Evolutionary conservation across 2,329 filamentous ascomycete species (phyloP), one percentile per base, ranked within the genome.

Genomic region (Anisogramma anomala): DNA sequence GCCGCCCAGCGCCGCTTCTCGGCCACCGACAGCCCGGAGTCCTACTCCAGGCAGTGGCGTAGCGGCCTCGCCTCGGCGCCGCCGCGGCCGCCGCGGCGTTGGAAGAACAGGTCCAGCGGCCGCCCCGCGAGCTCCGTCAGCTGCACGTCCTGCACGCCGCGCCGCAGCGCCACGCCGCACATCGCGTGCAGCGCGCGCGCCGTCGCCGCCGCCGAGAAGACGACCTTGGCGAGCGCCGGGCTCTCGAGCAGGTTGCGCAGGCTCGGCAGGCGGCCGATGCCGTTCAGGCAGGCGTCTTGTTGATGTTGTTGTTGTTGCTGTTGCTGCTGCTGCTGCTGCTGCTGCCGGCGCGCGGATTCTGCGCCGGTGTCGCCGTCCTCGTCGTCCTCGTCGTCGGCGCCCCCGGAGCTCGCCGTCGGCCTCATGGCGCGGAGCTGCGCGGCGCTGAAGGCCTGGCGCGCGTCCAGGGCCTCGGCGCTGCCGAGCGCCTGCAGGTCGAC

Each of bases 1-100:
- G 36, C 6, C 39, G 26, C 35, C 33, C 25, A 26, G 14, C 39
- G 19, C 26, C 36, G 19, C 26, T 41, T 41, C 39, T 41, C 10
- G 7, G 31, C 13, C 33, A 41, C 11, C 20, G 22, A 31, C 19
- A 41, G 39, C 19, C 27, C 20, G 5, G 39, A 41, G 26, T 41
- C 39, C 39, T 41, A 41, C 32, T 41, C 39, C n/a, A 36, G 14
- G 27, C 39, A 41, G 6, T 17, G 9, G 11, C 39, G 39, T 7
- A 41, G 33, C 13, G 15, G n/a, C 10, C 39, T 31, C 17, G 18
- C 26, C 5, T 19, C 15, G 19, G 9, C 14, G 3, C 14, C 13
- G 5, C 14, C n/a, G 10, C 28, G 9, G 15, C 27, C 25, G 19
- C 9, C 4, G 4, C 25, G 31, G 19, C 32, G 32, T 17, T 41